phyloP scores from a whole-genome alignment of 2,329 filamentous ascomycete species.

The Venturia nashicola region DNA sequence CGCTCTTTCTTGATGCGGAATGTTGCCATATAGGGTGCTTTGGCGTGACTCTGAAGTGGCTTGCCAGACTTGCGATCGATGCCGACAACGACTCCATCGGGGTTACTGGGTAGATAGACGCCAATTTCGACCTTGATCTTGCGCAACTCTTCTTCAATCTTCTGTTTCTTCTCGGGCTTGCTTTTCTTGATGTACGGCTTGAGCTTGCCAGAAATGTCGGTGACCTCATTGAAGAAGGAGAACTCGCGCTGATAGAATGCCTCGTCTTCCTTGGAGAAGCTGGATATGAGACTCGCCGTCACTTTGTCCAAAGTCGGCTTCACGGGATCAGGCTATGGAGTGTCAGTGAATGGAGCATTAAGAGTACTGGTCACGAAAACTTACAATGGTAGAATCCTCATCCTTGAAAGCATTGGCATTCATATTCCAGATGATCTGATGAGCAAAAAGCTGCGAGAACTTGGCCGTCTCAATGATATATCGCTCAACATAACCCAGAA shows the following conservation, averaged over 20 bases:
- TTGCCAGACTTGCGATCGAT: slow-evolving; percentile 98
- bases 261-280: slow-evolving; percentile 68
- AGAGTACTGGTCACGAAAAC: slow-evolving; percentile 18
- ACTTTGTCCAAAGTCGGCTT: slow-evolving; percentile 91
- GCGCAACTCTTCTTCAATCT: slow-evolving; percentile 95
- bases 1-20: slow-evolving; percentile 87
- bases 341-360: neutral
- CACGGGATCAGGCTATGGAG: slow-evolving; percentile 62
- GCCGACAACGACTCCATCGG: slow-evolving; percentile 90
- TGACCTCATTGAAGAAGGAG: slow-evolving; percentile 95
- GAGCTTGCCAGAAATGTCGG: slow-evolving; percentile 86
- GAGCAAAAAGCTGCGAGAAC: slow-evolving; percentile 94
- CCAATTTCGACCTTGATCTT: slow-evolving; percentile 96
- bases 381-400: slow-evolving; percentile 73
- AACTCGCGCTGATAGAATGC: slow-evolving; percentile 93
- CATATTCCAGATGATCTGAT: slow-evolving; percentile 99
- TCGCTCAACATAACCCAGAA: slow-evolving; percentile 83
- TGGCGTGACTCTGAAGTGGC: slow-evolving; percentile 92
- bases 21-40: slow-evolving; percentile 97
- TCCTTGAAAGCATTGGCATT: slow-evolving; percentile 98
- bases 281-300: slow-evolving; percentile 68
- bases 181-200: slow-evolving; percentile 83
- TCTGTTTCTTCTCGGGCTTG: slow-evolving; percentile 96
- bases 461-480: slow-evolving; percentile 96
- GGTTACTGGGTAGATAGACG: slow-evolving; percentile 93